Base-by-base conservation (phyloP, 2,329 filamentous ascomycete species). In the Fusarium zealandicum region DNA sequence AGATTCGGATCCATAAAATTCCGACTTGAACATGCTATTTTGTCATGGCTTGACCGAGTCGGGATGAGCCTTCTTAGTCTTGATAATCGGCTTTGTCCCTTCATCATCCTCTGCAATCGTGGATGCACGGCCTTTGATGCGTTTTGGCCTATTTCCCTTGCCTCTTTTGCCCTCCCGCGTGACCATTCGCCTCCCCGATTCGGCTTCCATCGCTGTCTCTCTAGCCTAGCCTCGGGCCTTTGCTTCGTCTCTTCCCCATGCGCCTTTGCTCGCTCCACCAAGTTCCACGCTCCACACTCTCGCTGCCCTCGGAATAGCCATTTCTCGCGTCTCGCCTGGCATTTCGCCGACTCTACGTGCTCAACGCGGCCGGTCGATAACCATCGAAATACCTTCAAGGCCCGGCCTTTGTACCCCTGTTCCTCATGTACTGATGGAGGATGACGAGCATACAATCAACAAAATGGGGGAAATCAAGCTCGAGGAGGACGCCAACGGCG, bases 391-490 rank as follows among this genome's bases (percentile, higher is more conserved):
- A 39, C 44, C 30, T 22, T 52, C 17, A 43, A 40, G 51, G 33
- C 31, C 51, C 48, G 38, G 54, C 54, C 39, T 35, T 51, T 44
- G 40, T 54, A 49, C 58, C 47, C 39, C 52, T 42, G 14, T 54
- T 54, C 61, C 65, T 63, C 42, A 68, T 68, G 65, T 57, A 59
- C 65, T 68, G 45, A 76, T 76, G 75, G 74, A 75, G 69, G 74
- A 76, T 75, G 74, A 76, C 47, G 74, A 74, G 67, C 65, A 71
- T 65, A 71, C 75, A 59, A 70, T 70, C 45, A 69, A 57, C 66
- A 74, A 70, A 66, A 77, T 80, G 71, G 76, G 77, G 65, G 71
- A 73, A 61, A 71, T 80, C 54, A 80, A 76, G 67, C 71, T 77
- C 44, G 77, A 80, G 63, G 74, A 78, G 31, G 70, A 67, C 50